Percentiles rank a stretch among this genome's conserved stretches.
phyloP scores from a whole-genome alignment of 305 asterid species.

The Striga hermonthica region DNA sequence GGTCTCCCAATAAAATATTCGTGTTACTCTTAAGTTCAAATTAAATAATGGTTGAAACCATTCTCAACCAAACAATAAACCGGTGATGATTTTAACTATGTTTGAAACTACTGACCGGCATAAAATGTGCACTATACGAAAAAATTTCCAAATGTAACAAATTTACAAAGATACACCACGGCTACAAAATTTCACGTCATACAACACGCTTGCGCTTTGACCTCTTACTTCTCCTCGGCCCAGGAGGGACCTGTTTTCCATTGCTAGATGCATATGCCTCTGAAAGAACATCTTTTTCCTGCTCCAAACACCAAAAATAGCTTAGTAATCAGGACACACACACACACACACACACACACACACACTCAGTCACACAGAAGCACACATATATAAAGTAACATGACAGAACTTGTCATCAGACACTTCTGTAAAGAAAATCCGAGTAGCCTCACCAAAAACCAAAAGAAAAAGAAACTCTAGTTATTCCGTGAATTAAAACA shows the following conservation, averaged over 20 bases:
- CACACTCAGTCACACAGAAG: constrained; percentile 7
- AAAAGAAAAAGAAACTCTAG: constrained; percentile 7
- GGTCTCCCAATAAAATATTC: too few relatives aligned
- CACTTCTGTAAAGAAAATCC: not conserved
- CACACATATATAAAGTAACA: not conserved
- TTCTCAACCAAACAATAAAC: constrained; percentile 34
- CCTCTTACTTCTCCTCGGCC: constrained; percentile 78
- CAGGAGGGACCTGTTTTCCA: constrained; percentile 58
- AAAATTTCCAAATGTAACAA: constrained; percentile 38
- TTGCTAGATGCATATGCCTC: constrained; percentile 72
- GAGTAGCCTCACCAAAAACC: constrained; percentile 1
- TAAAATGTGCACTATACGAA: constrained; percentile 52
- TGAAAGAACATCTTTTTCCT: constrained; percentile 64
- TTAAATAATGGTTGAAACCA: constrained; percentile 21
- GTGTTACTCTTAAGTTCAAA: too few relatives aligned
- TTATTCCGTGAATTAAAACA: not conserved
- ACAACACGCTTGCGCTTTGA: constrained; percentile 83
- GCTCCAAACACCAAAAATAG: constrained; percentile 32
- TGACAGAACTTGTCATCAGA: constrained; percentile 5
- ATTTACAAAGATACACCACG: constrained; percentile 46
- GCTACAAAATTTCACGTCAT: constrained; percentile 57
- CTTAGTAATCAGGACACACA: too few relatives aligned
- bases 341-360: constrained; percentile 9
- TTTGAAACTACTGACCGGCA: constrained; percentile 44
- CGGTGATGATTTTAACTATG: constrained; percentile 25